Evolutionary conservation across 192 early-diverging fungal species (phyloP), one percentile per base, ranked within the genome.

Genomic region (Rhizoclosmatium globosum): DNA sequence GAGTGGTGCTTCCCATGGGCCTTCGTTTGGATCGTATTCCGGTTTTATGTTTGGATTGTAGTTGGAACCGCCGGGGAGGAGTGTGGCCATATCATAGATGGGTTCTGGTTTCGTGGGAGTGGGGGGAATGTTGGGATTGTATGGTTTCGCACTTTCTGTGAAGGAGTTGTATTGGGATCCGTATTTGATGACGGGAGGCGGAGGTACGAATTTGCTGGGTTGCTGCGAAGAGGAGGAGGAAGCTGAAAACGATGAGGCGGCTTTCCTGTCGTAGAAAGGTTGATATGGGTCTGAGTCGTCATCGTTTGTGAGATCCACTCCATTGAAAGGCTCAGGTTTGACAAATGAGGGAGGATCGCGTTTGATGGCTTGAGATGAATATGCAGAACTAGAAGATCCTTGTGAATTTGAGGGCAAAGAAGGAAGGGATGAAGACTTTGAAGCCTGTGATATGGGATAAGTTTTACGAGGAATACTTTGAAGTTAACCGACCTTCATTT

Each of bases 41-140:
- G 11, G 53, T 56, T 56, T 56, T n/a, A n/a, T 9, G 1, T 15
- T n/a, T 15, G 19, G 19, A 9, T 9, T 9, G 9, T 56, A 31
- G 31, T 31, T 31, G 31, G 31, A 31, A 31, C 31, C 31, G 31
- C 31, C 31, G 0, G 9, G 44, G 43, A 68, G 46, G 46, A 68
- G 66, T 4, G 38, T 9, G 11, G 66, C 19, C 72, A 74, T 74
- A 43, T 74, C 72, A 45, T 74, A 74, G 46, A 74, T 74, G 72
- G 72, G 58, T 48, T 19, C 50, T 41, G 23, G 21, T 19, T 62
- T 62, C 23, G 60, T 62, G 9, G 60, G 60, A 23, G 15, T 53
- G 9, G 60, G 38, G 0, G 60, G 60, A 0, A 62, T 62, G 60
- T 62, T 19, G 23, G 60, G 60, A 1, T 19, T 62, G 60, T 62